Base-by-base conservation (phyloP, 116 monocot genomes). In the Trichopus zeylanicus region DNA sequence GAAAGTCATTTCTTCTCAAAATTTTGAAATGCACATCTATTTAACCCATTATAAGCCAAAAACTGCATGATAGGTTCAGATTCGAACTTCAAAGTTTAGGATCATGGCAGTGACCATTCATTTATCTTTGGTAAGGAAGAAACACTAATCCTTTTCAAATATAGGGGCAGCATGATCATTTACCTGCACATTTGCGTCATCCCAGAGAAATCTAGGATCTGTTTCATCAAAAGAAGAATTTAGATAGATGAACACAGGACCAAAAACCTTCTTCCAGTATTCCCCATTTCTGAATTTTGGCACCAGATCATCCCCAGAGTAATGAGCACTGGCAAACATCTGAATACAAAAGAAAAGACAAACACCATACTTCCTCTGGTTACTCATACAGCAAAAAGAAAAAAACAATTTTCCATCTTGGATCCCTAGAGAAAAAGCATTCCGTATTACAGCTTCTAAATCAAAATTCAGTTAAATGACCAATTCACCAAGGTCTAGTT, bases 151-250 rank as follows among this genome's bases (percentile, higher is more conserved):
- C 7, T 5, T 30, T 3, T 20, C n/a, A 22, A 26, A 31, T 23
- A 47, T 6, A 27, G n/a, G 20, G 26, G 20, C 4, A 33, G 31
- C 15, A 38, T 8, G 29, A 62, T 31, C 25, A 39, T 34, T n/a
- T 52, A 86, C 94, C 94, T 86, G 76, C 28, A 66, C 51, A 71
- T 89, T 89, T 13, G 94, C 94, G 65, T 89, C 93, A 46, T 89
- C 89, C 94, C 94, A 94, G 23, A 94, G 85, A 59, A 70, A 21
- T 53, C 33, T 60, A 10, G 70, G 76, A 34, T 92, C 76, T 48
- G 65, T 48, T 54, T 55, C 75, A 60, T 56, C 63, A 22, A 35
- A 62, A 28, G 65, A 55, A 25, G 82, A 94, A 65, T 94, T 94
- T 18, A 89, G 69, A 46, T 94, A 89, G 30, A 86, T 70, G 56